Base-by-base conservation (phyloP, 179 eudicot species). In the Silene coronaria region DNA sequence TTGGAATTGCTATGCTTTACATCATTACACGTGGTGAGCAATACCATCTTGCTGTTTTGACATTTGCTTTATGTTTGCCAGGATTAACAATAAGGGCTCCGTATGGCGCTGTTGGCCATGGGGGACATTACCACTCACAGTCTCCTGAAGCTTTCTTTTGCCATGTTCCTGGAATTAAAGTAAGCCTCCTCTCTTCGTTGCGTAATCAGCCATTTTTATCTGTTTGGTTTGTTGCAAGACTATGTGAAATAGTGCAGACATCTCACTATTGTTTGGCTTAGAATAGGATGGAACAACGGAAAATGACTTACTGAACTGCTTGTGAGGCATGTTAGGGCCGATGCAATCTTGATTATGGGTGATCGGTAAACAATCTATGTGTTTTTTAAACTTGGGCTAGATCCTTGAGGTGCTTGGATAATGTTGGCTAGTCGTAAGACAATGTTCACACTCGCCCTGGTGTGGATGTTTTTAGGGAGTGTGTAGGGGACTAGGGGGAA, bases 101-200 rank as follows among this genome's bases (percentile, higher is more conserved):
- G 38, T 96, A 96, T 81, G 99, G 97, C 42, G 97, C 99, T 65
- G 99, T 96, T 75, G 99, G 97, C 38, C 99, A 96, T 74, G 99
- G 99, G 23, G 99, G 91, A 28, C 99, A 91, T 82, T 96, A 96
- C 83, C 99, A 96, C 76, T 96, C 99, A 26, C 99, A 96, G 78
- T 96, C 99, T 34, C 99, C 99, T 22, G 99, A 96, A 88, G 96
- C 99, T 68, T 93, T 96, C 78, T 96, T 96, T 81, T 96, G 99
- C 80, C 99, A 96, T 76, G 99, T 96, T 86, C 99, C 99, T 79
- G 97, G 99, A 62, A 80, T 96, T 81, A 96, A 96, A 95, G 97
- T 93, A 82, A 65, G 76, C 59, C 75, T 68, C 55, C 32, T 13
- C n/a, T 9, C 6, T 3, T 53, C 17, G 16, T 30, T 51, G 11